Conservation (phyloP, 805 yeast genomes). For the Candida fluviatilis region DNA sequence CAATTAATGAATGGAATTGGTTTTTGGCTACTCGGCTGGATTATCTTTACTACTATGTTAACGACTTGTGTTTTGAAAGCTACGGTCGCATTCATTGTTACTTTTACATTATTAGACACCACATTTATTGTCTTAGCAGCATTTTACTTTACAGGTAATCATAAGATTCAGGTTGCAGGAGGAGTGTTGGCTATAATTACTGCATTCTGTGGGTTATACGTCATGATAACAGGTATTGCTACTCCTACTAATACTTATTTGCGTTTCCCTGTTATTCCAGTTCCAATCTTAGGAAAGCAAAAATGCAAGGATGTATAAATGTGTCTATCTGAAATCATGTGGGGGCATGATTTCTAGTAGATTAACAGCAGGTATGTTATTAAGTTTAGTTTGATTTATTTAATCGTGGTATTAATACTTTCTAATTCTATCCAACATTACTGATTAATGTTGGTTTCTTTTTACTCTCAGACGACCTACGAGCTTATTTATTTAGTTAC, state of each 20-base stretch:
- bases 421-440: too few relatives aligned
- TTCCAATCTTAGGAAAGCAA: slow-evolving; percentile 14
- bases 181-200: slow-evolving; percentile 57
- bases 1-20: slow-evolving; percentile 49
- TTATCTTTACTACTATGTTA: slow-evolving; percentile 58
- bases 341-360: not conserved
- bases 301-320: not conserved
- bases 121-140: slow-evolving; percentile 52
- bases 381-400: too few relatives aligned
- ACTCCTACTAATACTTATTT: slow-evolving; percentile 57
- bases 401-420: too few relatives aligned
- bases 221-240: slow-evolving; percentile 58
- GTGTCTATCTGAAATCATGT: not conserved
- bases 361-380: not conserved
- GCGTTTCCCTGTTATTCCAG: slow-evolving; percentile 40
- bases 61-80: slow-evolving; percentile 51
- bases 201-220: slow-evolving; percentile 54
- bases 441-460: too few relatives aligned
- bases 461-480: too few relatives aligned
- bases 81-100: slow-evolving; percentile 45
- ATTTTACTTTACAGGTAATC: slow-evolving; percentile 45
- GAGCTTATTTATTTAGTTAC: too few relatives aligned
- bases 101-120: slow-evolving; percentile 49
- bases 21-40: slow-evolving; percentile 59
- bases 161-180: slow-evolving; percentile 47